Conservation (phyloP, 2,329 filamentous ascomycete species). For the Rachicladosporium sp. region DNA sequence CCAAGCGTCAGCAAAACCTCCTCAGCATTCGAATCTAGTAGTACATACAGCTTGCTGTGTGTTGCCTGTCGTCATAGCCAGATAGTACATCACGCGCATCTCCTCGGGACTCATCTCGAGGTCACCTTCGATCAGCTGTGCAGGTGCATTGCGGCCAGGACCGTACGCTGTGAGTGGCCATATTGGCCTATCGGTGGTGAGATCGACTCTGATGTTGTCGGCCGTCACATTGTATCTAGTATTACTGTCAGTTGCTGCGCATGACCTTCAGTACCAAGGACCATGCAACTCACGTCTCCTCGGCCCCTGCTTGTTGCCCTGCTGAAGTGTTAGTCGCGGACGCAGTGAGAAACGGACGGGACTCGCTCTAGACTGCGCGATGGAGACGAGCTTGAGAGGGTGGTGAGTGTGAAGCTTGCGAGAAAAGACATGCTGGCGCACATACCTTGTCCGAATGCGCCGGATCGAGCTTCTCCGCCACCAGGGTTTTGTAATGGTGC, state of each 20-base stretch:
- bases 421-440: slow-evolving; percentile 1
- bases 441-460: slow-evolving; percentile 12
- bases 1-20: not conserved
- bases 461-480: slow-evolving; percentile 17
- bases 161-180: slow-evolving; percentile 85
- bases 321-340: slow-evolving; percentile 1
- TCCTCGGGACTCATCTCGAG: slow-evolving; percentile 86
- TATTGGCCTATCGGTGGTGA: slow-evolving; percentile 50
- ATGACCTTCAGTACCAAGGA: too few relatives aligned
- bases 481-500: slow-evolving; percentile 33
- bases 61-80: slow-evolving; percentile 48
- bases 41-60: slow-evolving; percentile 38
- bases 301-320: slow-evolving; percentile 1
- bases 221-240: slow-evolving; percentile 42
- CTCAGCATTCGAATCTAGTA: not conserved
- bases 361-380: not conserved
- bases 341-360: not conserved
- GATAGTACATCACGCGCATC: slow-evolving; percentile 60
- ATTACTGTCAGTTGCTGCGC: not conserved
- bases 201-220: slow-evolving; percentile 39
- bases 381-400: not conserved
- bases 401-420: not conserved
- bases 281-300: too few relatives aligned
- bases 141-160: slow-evolving; percentile 62
- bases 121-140: slow-evolving; percentile 71